phyloP scores from a whole-genome alignment of 805 yeast species.

The Kuraishia piskuri region DNA sequence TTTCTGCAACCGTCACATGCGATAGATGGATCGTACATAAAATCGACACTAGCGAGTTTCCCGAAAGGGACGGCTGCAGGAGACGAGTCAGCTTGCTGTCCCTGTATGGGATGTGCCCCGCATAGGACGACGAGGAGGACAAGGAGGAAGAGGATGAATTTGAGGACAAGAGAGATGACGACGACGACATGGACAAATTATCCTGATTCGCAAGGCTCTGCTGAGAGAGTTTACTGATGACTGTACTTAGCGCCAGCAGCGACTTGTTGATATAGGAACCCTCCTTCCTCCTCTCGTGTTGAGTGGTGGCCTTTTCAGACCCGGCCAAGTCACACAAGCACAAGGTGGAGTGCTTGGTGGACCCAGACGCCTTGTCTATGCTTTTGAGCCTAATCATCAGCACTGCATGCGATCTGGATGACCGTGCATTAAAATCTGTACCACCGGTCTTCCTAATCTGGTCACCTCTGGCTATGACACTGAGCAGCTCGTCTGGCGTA shows the following conservation, averaged over 20 bases:
- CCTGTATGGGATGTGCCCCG: conserved; percentile 87
- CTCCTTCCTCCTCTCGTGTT: conserved; percentile 79
- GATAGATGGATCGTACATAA: conserved; percentile 81
- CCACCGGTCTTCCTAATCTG: conserved; percentile 70
- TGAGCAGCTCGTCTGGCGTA: conserved; percentile 51
- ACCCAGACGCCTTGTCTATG: conserved; percentile 29
- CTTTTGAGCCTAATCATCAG: conserved; percentile 55
- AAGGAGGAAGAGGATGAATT: conserved; percentile 15
- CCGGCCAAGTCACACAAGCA: conserved; percentile 95
- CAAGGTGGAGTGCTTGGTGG: conserved; percentile 45
- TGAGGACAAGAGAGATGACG: conserved; percentile 12
- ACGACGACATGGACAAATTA: conserved; percentile 3
- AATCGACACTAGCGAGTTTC: conserved; percentile 74
- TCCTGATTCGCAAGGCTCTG: conserved; percentile 7
- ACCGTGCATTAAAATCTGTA: conserved; percentile 81
- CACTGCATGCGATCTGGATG: conserved; percentile 89
- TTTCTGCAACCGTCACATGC: conserved; percentile 56
- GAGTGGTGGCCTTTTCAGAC: conserved; percentile 79
- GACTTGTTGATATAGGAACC: conserved; percentile 93
- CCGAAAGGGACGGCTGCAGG: conserved; percentile 87
- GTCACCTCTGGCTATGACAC: conserved; percentile 62
- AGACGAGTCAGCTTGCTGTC: conserved; percentile 88
- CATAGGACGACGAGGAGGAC: conserved; percentile 22
- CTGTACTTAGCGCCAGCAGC: conserved; percentile 81
- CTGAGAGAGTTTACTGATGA: conserved; percentile 64